phyloP scores from a whole-genome alignment of 345 rosid species.

The Tarenaya hassleriana region DNA sequence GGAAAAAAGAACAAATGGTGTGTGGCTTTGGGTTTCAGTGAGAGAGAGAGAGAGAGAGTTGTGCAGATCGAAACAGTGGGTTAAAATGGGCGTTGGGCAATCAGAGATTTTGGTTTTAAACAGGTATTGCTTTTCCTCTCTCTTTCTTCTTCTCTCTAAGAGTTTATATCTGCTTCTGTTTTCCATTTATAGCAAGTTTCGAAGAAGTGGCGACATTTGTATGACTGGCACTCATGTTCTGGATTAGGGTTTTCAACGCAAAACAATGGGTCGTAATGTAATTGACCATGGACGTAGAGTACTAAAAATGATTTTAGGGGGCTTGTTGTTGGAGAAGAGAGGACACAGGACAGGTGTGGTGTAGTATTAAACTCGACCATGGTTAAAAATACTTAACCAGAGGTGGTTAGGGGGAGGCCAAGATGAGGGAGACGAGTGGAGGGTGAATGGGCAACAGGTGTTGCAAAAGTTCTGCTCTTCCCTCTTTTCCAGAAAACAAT shows the following conservation, averaged over 20 bases:
- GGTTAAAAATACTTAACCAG: constrained; percentile 16
- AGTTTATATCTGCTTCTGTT: constrained; percentile 8
- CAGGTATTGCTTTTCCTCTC: background rate
- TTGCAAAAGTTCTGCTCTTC: constrained; percentile 62
- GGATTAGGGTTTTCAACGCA: constrained; percentile 12
- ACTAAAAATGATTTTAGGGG: background rate
- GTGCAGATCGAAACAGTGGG: constrained; percentile 52
- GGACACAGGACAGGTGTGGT: background rate
- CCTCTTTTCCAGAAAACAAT: constrained; percentile 50
- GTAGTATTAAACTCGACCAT: constrained; percentile 14
- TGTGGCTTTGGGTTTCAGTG: constrained; percentile 35
- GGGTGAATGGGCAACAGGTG: constrained; percentile 55
- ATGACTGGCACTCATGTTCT: constrained; percentile 45
- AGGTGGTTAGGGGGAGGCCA: constrained; percentile 42
- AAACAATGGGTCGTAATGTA: background rate
- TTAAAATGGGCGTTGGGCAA: constrained; percentile 71
- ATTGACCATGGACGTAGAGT: background rate
- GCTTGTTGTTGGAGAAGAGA: constrained; percentile 10
- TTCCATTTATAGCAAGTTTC: constrained; percentile 41
- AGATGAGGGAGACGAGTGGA: constrained; percentile 65
- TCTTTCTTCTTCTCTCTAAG: background rate
- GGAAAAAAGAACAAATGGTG: constrained; percentile 26
- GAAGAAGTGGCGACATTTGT: constrained; percentile 54
- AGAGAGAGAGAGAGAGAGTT: constrained; percentile 21
- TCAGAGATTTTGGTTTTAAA: constrained; percentile 43